Evolutionary conservation across 192 early-diverging fungal genomes (phyloP).

Genomic region (Phycomyces nitens): DNA sequence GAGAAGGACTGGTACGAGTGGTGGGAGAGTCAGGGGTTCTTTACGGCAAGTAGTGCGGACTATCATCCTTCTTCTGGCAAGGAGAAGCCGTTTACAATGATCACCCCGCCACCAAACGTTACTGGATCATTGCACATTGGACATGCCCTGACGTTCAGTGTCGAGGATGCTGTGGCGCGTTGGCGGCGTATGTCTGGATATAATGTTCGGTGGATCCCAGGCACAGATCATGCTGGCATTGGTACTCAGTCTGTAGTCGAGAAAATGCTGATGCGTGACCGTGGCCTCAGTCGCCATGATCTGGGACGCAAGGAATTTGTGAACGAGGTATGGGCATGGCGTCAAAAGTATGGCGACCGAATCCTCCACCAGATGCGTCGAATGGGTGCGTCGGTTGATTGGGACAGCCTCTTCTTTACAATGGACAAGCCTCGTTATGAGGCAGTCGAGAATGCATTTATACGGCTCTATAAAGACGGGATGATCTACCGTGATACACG

Average conservation of each 20-base stretch:
- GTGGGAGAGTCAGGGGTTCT: slow-evolving; percentile 83
- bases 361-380: slow-evolving; percentile 83
- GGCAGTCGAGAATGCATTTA: slow-evolving; percentile 89
- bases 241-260: slow-evolving; percentile 96
- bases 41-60: slow-evolving; percentile 28
- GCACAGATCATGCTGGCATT: slow-evolving; percentile 98
- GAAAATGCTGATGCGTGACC: slow-evolving; percentile 75
- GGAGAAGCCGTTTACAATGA: slow-evolving; percentile 70
- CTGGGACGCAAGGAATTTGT: slow-evolving; percentile 84
- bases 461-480: slow-evolving; percentile 82
- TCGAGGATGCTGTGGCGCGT: slow-evolving; percentile 74
- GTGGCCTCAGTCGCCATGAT: slow-evolving; percentile 67
- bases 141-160: slow-evolving; percentile 87
- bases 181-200: slow-evolving; percentile 92
- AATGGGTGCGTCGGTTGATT: slow-evolving; percentile 86
- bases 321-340: slow-evolving; percentile 86
- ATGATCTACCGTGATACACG: slow-evolving; percentile 88
- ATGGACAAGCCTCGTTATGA: slow-evolving; percentile 74
- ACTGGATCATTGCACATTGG: slow-evolving; percentile 94
- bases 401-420: slow-evolving; percentile 84
- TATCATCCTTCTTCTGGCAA: slow-evolving; percentile 24
- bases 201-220: slow-evolving; percentile 86
- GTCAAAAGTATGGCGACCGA: slow-evolving; percentile 65
- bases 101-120: slow-evolving; percentile 94
- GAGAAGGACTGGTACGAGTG: slow-evolving; percentile 94